Percentiles rank a stretch among this genome's conserved stretches.
Conservation (phyloP, 805 yeast species). For the Wickerhamiella qilinensis region DNA sequence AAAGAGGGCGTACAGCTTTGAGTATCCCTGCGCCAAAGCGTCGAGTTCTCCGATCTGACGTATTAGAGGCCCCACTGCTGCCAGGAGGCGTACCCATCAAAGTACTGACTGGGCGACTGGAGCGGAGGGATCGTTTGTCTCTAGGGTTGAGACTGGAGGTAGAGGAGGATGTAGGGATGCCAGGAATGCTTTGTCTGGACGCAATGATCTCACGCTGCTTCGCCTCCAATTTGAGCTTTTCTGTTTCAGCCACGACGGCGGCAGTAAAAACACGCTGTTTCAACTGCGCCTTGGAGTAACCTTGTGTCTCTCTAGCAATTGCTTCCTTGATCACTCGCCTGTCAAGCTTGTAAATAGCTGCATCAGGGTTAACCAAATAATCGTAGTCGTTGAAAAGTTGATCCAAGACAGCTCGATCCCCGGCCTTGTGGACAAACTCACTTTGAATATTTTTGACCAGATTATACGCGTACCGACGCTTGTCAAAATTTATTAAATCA, state of each 20-base stretch:
- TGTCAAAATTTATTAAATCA: conserved; percentile 67
- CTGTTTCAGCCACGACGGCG: conserved; percentile 33
- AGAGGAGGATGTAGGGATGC: conserved; percentile 5
- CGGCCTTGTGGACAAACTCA: conserved; percentile 9
- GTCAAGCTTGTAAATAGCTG: conserved; percentile 16
- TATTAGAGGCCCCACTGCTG: not conserved
- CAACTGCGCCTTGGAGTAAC: conserved; percentile 22
- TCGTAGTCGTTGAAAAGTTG: conserved; percentile 6
- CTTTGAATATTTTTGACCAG: conserved; percentile 34
- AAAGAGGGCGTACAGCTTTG: conserved; percentile 26
- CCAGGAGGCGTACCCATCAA: conserved; percentile 2
- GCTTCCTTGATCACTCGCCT: conserved; percentile 22
- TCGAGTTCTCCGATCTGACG: conserved; percentile 3
- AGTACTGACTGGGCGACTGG: conserved; percentile 4
- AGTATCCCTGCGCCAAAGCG: conserved; percentile 24
- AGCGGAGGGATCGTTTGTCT: conserved; percentile 4
- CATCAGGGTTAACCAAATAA: conserved; percentile 20
- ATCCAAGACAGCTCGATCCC: conserved; percentile 4
- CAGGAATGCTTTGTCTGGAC: not conserved
- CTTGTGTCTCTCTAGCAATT: conserved; percentile 29
- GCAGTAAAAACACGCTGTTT: conserved; percentile 29
- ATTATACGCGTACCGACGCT: conserved; percentile 53
- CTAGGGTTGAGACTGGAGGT: conserved; percentile 1
- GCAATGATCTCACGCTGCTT: conserved; percentile 27
- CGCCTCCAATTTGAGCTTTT: conserved; percentile 36